phyloP scores from a whole-genome alignment of 2,329 filamentous ascomycete species.

The Paecilomyces dactylethromorphus region DNA sequence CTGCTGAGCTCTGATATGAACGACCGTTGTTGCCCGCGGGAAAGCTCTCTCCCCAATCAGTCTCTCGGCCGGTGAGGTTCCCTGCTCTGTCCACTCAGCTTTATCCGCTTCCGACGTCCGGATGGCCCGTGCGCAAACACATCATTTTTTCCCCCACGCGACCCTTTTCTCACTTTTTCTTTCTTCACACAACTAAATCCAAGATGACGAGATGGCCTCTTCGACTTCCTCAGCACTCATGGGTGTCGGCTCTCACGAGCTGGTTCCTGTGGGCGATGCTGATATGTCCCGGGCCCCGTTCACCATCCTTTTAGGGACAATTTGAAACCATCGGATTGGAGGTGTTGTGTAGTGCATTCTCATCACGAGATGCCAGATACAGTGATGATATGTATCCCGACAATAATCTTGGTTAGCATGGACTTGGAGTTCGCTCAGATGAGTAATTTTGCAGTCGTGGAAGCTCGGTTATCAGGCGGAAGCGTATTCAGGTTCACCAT shows the following conservation, averaged over 20 bases:
- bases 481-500: background rate
- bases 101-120: slow-evolving; percentile 5
- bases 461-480: background rate
- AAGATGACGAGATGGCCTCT: slow-evolving; percentile 67
- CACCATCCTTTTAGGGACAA: slow-evolving; percentile 59
- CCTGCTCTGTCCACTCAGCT: background rate
- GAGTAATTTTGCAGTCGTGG: background rate
- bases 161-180: slow-evolving; percentile 9
- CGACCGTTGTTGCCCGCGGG: slow-evolving; percentile 29
- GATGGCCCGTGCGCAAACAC: slow-evolving; percentile 10
- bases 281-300: slow-evolving; percentile 58
- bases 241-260: slow-evolving; percentile 37
- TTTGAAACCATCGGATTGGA: slow-evolving; percentile 56
- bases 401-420: background rate
- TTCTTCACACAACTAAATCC: slow-evolving; percentile 67
- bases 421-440: background rate
- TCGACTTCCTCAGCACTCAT: slow-evolving; percentile 49
- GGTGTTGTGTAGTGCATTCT: slow-evolving; percentile 10
- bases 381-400: background rate
- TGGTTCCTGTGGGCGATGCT: slow-evolving; percentile 50
- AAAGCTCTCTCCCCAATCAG: slow-evolving; percentile 20
- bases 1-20: slow-evolving; percentile 10
- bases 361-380: background rate
- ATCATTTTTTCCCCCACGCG: slow-evolving; percentile 12
- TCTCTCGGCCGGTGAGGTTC: background rate